Percentiles rank a stretch among this genome's conserved stretches.
Conservation (phyloP, 768 basidiomycete species). For the Lactarius pseudohatsudake region DNA sequence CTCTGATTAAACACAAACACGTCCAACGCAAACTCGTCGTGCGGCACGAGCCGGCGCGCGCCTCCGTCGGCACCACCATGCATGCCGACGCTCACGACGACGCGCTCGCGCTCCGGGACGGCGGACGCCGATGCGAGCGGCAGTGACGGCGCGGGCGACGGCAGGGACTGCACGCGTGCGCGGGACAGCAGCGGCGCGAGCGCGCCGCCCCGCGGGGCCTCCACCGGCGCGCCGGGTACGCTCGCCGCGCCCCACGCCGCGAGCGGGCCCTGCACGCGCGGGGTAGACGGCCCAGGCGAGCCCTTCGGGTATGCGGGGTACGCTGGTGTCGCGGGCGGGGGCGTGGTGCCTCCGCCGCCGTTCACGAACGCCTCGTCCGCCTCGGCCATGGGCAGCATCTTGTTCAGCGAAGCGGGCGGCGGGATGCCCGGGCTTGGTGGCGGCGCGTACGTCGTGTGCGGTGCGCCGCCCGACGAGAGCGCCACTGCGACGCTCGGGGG, state of each 20-base stretch:
- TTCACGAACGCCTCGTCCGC: slow-evolving; percentile 26
- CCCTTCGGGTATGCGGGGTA: slow-evolving; percentile 66
- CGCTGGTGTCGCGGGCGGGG: slow-evolving; percentile 58
- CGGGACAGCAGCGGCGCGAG: slow-evolving; percentile 40
- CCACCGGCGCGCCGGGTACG: slow-evolving; percentile 57
- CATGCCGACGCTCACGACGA: slow-evolving; percentile 70
- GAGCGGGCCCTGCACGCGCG: slow-evolving; percentile 57
- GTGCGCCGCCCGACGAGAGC: neutral
- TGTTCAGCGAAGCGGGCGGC: slow-evolving; percentile 25
- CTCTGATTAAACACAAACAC: slow-evolving; percentile 87
- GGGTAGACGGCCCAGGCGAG: slow-evolving; percentile 47
- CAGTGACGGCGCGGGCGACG: too few relatives aligned
- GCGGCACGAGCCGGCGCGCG: slow-evolving; percentile 57
- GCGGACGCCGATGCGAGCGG: slow-evolving; percentile 46
- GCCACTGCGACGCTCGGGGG: slow-evolving; percentile 20
- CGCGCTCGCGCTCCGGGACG: slow-evolving; percentile 49
- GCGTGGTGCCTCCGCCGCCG: slow-evolving; percentile 26
- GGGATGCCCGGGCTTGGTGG: slow-evolving; percentile 26
- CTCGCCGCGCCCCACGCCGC: slow-evolving; percentile 47
- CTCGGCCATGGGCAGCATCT: slow-evolving; percentile 25
- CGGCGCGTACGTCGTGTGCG: slow-evolving; percentile 27
- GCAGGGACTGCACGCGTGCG: slow-evolving; percentile 52
- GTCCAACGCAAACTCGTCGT: slow-evolving; percentile 76
- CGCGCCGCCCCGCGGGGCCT: slow-evolving; percentile 55
- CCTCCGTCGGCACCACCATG: slow-evolving; percentile 27